Evolutionary conservation across 228 moss, liverwort and hornwort genomes (phyloP), one percentile per base, ranked within the genome.

Genomic region (Sphagnum fallax): DNA sequence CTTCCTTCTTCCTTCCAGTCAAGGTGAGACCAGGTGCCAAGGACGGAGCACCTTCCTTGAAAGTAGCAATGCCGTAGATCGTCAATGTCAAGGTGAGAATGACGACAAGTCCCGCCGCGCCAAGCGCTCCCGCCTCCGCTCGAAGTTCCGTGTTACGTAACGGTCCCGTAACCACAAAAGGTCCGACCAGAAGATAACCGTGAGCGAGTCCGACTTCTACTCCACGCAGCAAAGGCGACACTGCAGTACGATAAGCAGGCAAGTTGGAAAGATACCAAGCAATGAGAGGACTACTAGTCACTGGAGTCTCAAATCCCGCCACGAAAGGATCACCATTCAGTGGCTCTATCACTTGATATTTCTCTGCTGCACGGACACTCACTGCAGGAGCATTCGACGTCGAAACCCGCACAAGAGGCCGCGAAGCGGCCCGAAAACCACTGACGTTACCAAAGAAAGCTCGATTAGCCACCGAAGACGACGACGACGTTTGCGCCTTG

Each of bases 261-360:
- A 98, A 78, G 79, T 89, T 98, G 58, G 98, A 98, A 5, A 98
- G 71, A 69, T 85, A 98, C 98, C 98, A 98, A 47, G 98, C 98
- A 51, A 98, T 64, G 63, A 98, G 75, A 4, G 98, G 98, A 55
- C 90, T 90, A 60, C 91, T 91, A 13, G 93, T 98, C 15, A 98
- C 84, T 32, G 98, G 98, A 6, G 98, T 98, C 75, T 98, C 98
- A 0, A 98, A 66, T 6, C 93, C 88, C 6, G 91, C 98, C 47
- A 98, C 90, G 78, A 98, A 98, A 15, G 98, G 98, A 69, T 98
- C 98, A 0, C 91, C 90, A 66, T 98, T 98, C 51, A 98, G 47
- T 15, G 98, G 93, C 87, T 91, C 90, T 5, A 98, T 60, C 4
- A 98, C 98, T 82, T 98, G 93, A 77, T 86, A 98, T 90, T 98